Conservation (phyloP, 2,329 filamentous ascomycete species). For the Byssoonygena ceratinophila region DNA sequence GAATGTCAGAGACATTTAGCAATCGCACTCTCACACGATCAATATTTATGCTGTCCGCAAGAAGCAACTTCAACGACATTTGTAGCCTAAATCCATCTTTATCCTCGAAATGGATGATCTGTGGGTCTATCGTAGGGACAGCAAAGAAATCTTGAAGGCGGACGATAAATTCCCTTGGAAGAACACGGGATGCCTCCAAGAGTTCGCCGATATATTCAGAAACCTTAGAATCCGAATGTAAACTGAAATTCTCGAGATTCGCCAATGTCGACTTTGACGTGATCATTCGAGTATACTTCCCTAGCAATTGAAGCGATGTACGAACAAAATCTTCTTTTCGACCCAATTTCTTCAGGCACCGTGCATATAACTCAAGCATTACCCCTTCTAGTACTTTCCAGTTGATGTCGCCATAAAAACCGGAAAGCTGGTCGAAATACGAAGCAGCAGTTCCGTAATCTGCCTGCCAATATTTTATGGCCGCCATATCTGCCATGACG, state of each 20-base stretch:
- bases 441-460: slow-evolving; percentile 64
- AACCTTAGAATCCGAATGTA: slow-evolving; percentile 22
- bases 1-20: slow-evolving; percentile 44
- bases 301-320: slow-evolving; percentile 57
- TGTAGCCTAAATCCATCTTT: slow-evolving; percentile 65
- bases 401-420: slow-evolving; percentile 64
- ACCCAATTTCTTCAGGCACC: slow-evolving; percentile 66
- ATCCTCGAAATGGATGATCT: slow-evolving; percentile 57
- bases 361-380: slow-evolving; percentile 75
- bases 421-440: slow-evolving; percentile 68
- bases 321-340: slow-evolving; percentile 69
- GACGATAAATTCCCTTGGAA: slow-evolving; percentile 54
- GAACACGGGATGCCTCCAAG: slow-evolving; percentile 38
- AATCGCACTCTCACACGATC: slow-evolving; percentile 56
- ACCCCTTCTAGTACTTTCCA: slow-evolving; percentile 74
- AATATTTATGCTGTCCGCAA: slow-evolving; percentile 59
- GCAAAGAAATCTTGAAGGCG: slow-evolving; percentile 65
- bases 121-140: slow-evolving; percentile 55
- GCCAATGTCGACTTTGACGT: slow-evolving; percentile 26
- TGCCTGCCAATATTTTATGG: slow-evolving; percentile 65
- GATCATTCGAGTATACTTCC: slow-evolving; percentile 29
- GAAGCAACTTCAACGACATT: slow-evolving; percentile 58
- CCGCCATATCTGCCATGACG: slow-evolving; percentile 72
- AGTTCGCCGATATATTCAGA: slow-evolving; percentile 34
- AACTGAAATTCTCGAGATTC: neutral